A percentile compares a stretch with the other conserved stretches of the same genome.
phyloP scores from a whole-genome alignment of 169 alveolate species.

The Gregarina niphandrodes region DNA sequence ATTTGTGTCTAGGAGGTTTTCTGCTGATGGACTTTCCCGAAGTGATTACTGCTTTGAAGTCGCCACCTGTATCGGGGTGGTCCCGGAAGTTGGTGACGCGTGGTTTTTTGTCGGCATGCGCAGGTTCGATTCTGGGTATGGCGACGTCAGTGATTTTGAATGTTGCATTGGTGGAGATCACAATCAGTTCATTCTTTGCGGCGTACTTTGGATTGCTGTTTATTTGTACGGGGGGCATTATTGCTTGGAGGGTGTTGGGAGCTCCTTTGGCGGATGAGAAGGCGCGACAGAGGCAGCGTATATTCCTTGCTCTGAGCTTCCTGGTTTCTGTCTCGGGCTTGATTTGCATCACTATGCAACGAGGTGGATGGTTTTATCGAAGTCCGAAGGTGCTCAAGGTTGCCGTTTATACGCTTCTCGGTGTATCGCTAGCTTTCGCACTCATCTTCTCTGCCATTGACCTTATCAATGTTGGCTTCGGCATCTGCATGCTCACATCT shows the following conservation, averaged over 20 bases:
- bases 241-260: constrained; percentile 43
- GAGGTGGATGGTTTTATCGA: constrained; percentile 55
- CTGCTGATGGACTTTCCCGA: too few species aligned
- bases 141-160: constrained; percentile 59
- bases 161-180: constrained; percentile 67
- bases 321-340: constrained; percentile 56
- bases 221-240: constrained; percentile 52
- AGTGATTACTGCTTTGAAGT: too few species aligned
- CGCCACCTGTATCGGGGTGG: too few species aligned
- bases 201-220: constrained; percentile 62
- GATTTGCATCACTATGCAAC: constrained; percentile 59
- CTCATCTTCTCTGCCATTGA: constrained; percentile 67
- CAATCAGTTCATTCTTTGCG: constrained; percentile 60
- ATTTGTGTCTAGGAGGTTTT: too few species aligned
- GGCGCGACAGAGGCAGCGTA: constrained; percentile 25
- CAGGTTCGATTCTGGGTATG: constrained; percentile 55
- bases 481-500: constrained; percentile 42
- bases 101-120: constrained; percentile 11
- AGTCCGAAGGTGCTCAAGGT: constrained; percentile 45
- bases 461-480: constrained; percentile 51
- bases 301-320: constrained; percentile 29
- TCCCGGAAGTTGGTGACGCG: constrained; percentile 8
- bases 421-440: constrained; percentile 73
- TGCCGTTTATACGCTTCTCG: constrained; percentile 68
- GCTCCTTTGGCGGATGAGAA: constrained; percentile 7